These are phyloP conservation scores for Pseudozyma tsukubaensis DNA, from an alignment of 1,284 basidiomycete species.

Conservation along the genomic window DNA sequence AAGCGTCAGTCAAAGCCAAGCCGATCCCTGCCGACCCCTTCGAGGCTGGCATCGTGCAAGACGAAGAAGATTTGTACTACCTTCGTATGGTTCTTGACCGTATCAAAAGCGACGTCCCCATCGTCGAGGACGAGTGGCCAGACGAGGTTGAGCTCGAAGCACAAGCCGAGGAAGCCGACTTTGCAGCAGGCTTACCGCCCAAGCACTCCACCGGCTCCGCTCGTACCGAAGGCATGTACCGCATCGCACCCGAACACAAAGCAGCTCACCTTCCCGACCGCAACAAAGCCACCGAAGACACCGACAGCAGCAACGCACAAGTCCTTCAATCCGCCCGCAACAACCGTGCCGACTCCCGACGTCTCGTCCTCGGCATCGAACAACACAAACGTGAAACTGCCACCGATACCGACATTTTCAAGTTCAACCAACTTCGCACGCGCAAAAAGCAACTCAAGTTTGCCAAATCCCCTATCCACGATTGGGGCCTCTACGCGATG, in stretches of 20 bases:
- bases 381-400: constrained; percentile 80
- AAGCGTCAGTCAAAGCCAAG: constrained; percentile 21
- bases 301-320: constrained; percentile 61
- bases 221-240: constrained; percentile 93
- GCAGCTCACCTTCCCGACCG: constrained; percentile 79
- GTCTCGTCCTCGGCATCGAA: constrained; percentile 91
- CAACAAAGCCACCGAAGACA: constrained; percentile 72
- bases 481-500: constrained; percentile 82
- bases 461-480: constrained; percentile 94
- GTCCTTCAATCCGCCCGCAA: constrained; percentile 83
- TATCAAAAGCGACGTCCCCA: constrained; percentile 55
- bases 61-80: constrained; percentile 93
- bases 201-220: constrained; percentile 82
- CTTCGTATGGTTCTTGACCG: constrained; percentile 76
- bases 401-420: constrained; percentile 76
- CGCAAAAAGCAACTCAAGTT: constrained; percentile 98
- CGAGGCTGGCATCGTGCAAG: constrained; percentile 76
- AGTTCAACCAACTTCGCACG: constrained; percentile 98
- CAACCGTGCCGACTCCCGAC: constrained; percentile 92
- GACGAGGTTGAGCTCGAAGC: constrained; percentile 46
- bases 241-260: constrained; percentile 91
- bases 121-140: constrained; percentile 18
- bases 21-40: constrained; percentile 72
- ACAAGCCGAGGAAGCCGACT: constrained; percentile 48
- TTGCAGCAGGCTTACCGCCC: constrained; percentile 53